Conservation (phyloP, 106 monocot genomes). For the Iris macrosiphon region DNA sequence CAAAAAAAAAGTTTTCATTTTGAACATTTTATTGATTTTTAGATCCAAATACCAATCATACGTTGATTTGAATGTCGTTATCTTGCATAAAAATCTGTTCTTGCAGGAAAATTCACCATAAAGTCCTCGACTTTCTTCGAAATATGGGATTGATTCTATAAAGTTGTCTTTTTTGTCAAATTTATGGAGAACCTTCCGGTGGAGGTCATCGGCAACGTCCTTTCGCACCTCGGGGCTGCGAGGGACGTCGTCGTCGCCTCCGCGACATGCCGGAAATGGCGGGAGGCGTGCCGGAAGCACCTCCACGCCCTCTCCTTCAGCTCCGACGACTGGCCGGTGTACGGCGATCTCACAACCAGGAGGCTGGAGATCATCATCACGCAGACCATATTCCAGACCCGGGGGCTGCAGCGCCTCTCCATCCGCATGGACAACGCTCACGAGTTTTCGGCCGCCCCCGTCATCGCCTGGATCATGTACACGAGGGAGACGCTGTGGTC, state of each 20-base stretch:
- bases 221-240: constrained; percentile 71
- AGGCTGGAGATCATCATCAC: constrained; percentile 92
- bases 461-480: constrained; percentile 98
- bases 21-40: too few relatives aligned
- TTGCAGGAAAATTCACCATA: too few relatives aligned
- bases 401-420: constrained; percentile 65
- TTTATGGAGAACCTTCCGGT: constrained; percentile 93
- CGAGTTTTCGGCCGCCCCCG: constrained; percentile 91
- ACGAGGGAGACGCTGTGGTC: constrained; percentile 77
- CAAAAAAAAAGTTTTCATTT: too few relatives aligned
- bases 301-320: constrained; percentile 68
- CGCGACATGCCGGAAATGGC: constrained; percentile 85
- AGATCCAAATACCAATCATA: too few relatives aligned
- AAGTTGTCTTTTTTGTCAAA: background rate
- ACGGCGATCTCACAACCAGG: constrained; percentile 51
- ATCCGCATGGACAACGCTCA: constrained; percentile 71
- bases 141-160: background rate
- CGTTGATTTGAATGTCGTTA: too few relatives aligned
- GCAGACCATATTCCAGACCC: constrained; percentile 88
- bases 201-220: constrained; percentile 96
- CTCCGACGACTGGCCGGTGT: constrained; percentile 62
- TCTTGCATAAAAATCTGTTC: too few relatives aligned
- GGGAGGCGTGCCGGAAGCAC: constrained; percentile 71
- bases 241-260: constrained; percentile 79
- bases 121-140: too few relatives aligned